Evolutionary conservation across 345 rosid species (phyloP), one percentile per base, ranked within the genome.

Genomic region (Zanthoxylum bungeanum): DNA sequence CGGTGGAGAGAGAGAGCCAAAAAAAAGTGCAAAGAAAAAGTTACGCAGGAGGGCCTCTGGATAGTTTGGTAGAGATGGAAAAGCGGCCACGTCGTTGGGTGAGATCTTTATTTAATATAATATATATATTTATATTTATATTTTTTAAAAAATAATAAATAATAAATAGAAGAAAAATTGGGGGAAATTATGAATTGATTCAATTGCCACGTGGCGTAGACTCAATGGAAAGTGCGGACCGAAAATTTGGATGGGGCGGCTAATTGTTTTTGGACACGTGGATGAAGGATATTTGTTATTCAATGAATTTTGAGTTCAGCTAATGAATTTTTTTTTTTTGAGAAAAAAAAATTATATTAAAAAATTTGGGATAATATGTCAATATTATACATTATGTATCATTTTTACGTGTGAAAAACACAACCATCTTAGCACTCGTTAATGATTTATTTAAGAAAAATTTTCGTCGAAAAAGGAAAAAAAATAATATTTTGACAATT

Each of bases 1-100:
- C 65, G 27, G 19, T 5, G 7, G 34, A 5, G 36, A 68, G 51
- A 30, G 25, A 61, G 31, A 42, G n/a, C n/a, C n/a, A n/a, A 39
- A 75, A 85, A 84, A 73, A 84, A 73, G 83, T 64, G 83, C 64
- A 56, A 72, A 52, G 49, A 61, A 66, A 72, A 58, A 19, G 16
- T n/a, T n/a, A n/a, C n/a, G 55, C 0, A 28, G 53, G 10, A 40
- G 73, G 37, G 66, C 60, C 37, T 77, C 22, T 71, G 75, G 91
- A 89, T 86, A 75, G 75, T 82, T 87, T 79, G 76, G 82, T 75
- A 78, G 89, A 81, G 93, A 86, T 84, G 62, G 70, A 77, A 81
- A 82, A 63, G 58, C 67, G 57, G 84, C 93, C 93, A 89, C 91
- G 91, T 85, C 89, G 82, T 39, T 59, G 53, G 17, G 0, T 12